These are phyloP conservation scores for Rhizopogon salebrosus DNA, from an alignment of 768 basidiomycete genomes.

Conservation along the genomic window DNA sequence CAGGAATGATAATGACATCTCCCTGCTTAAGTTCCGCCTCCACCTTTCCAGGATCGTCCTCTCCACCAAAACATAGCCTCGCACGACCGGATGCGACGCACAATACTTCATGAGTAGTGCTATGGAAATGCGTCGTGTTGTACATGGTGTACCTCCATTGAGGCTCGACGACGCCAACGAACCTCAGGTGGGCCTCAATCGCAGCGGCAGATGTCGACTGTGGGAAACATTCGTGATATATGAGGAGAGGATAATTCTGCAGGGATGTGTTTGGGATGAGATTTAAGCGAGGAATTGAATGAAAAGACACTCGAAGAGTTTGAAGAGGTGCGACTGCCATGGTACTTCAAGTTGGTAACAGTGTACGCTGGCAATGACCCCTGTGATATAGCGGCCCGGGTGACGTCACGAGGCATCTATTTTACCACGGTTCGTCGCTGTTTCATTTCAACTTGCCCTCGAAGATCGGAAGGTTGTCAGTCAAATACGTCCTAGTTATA, in stretches of 20 bases:
- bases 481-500: not conserved
- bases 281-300: conserved; percentile 29
- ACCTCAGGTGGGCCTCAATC: conserved; percentile 31
- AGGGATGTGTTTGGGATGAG: conserved; percentile 34
- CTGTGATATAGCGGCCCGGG: not conserved
- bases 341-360: not conserved
- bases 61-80: conserved; percentile 36
- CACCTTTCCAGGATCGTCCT: conserved; percentile 27
- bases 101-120: conserved; percentile 38
- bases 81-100: conserved; percentile 30
- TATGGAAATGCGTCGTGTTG: conserved; percentile 35
- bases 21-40: conserved; percentile 28
- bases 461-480: not conserved
- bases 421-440: not conserved
- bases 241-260: conserved; percentile 28
- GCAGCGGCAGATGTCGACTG: conserved; percentile 12
- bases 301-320: conserved; percentile 20
- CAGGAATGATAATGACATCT: conserved; percentile 37
- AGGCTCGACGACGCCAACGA: conserved; percentile 30
- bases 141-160: conserved; percentile 42
- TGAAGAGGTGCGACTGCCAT: conserved; percentile 16
- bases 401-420: not conserved
- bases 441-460: no score
- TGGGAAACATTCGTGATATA: conserved; percentile 31
- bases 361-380: not conserved